Evolutionary conservation across 495 filamentous ascomycete genomes (phyloP), one percentile per base, ranked within the genome.

Genomic region (Baudoinia panamericana): DNA sequence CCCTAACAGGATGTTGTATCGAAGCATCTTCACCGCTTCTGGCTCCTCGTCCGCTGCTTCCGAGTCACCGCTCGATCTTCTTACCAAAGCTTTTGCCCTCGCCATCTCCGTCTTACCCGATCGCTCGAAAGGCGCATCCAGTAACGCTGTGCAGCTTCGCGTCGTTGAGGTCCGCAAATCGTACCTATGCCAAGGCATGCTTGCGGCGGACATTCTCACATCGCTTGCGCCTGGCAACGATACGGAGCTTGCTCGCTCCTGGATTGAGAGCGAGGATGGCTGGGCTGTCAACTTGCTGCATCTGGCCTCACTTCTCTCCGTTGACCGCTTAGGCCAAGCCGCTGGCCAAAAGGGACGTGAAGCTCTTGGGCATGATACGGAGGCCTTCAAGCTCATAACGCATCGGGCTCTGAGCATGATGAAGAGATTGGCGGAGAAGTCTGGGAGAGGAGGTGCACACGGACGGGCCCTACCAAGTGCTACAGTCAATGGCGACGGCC

Each of bases 181-280:
- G 0, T 74, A 81, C 44, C 64, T 97, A 34, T 82, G 86, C 70
- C 90, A 97, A 63, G 84, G 84, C 5, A 73, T 97, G 46, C 64
- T 97, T 5, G 82, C 87, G 2, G 88, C 84, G 3, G 88, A 97
- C 50, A 90, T 95, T 39, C 63, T 95, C 7, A 72, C 84, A 3
- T 71, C 74, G 5, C 69, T 93, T 12, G 73, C 72, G 1, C 82
- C 82, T 4, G 39, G 29, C 26, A 49, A 52, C 33, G 40, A 48
- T 30, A n/a, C 49, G 28, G 34, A 26, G 17, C 66, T 93, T 11
- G 80, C 86, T n/a, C 71, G 75, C 30, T 63, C 68, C 2, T 97
- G 90, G 90, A 71, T 96, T 13, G 72, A 78, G 13, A 85, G 81
- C 12, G 76, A 80, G 26, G 84, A 92, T 55, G 84, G 84, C 1